These are phyloP conservation scores for Fonsecaea nubica DNA, from an alignment of 2,329 filamentous ascomycete species.

Conservation along the genomic window DNA sequence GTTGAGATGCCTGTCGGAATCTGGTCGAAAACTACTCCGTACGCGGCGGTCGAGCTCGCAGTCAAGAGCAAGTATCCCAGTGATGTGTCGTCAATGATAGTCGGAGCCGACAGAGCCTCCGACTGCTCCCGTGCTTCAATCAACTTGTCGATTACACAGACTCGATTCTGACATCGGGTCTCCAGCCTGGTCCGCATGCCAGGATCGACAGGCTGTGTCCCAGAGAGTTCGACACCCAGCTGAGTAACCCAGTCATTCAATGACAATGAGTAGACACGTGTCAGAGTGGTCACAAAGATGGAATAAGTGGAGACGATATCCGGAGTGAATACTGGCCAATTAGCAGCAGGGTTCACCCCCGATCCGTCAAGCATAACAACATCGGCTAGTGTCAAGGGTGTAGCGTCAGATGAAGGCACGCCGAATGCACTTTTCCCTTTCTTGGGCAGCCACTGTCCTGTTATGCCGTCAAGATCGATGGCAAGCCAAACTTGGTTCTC, in stretches of 20 bases:
- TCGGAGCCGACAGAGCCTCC: conserved; percentile 53
- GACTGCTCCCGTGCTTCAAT: conserved; percentile 46
- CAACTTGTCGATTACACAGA: conserved; percentile 57
- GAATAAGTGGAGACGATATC: conserved; percentile 64
- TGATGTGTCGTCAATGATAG: conserved; percentile 63
- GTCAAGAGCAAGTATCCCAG: conserved; percentile 65
- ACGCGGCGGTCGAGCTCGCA: conserved; percentile 54
- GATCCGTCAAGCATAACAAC: conserved; percentile 49
- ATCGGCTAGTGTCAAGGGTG: conserved; percentile 54
- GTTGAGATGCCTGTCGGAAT: conserved; percentile 44
- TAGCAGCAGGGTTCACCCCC: conserved; percentile 26
- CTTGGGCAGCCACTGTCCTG: conserved; percentile 68
- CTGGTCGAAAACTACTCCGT: conserved; percentile 60
- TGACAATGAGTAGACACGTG: conserved; percentile 62
- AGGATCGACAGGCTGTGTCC: conserved; percentile 48
- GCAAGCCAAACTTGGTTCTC: conserved; percentile 64
- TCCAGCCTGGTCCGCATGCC: conserved; percentile 64
- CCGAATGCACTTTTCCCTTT: conserved; percentile 50
- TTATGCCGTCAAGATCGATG: conserved; percentile 66
- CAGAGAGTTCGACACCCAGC: conserved; percentile 61
- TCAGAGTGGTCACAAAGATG: conserved; percentile 64
- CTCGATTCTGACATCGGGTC: conserved; percentile 60
- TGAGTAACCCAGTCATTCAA: conserved; percentile 63
- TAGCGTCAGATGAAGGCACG: conserved; percentile 50
- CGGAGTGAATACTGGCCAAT: conserved; percentile 63